These are phyloP conservation scores for Russula sp. DNA, from an alignment of 768 basidiomycete genomes.

Conservation along the genomic window DNA sequence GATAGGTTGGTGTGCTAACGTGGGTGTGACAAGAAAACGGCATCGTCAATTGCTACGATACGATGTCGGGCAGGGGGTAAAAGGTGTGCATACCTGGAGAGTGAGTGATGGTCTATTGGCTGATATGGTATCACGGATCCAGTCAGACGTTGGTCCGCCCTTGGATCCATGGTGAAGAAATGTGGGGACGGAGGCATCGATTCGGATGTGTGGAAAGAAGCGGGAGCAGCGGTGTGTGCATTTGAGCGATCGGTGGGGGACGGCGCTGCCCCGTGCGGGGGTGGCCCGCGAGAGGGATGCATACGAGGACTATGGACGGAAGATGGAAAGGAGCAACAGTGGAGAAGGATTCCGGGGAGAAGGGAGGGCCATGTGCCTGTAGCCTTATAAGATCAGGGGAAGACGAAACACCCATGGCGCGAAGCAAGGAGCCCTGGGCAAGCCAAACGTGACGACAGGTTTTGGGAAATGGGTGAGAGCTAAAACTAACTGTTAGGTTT, in stretches of 20 bases:
- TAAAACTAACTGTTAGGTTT: background rate
- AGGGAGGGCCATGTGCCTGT: slow-evolving; percentile 8
- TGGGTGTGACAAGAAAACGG: background rate
- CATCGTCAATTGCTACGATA: background rate
- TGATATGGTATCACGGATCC: slow-evolving; percentile 15
- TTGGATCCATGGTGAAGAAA: slow-evolving; percentile 8
- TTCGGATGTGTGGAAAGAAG: slow-evolving; percentile 10
- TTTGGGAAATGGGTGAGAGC: background rate
- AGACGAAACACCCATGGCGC: slow-evolving; percentile 1
- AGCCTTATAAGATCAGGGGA: slow-evolving; percentile 5
- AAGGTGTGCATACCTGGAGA: slow-evolving; percentile 1
- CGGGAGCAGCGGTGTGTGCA: background rate
- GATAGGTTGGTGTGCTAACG: slow-evolving; percentile 9
- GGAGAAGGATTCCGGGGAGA: slow-evolving; percentile 7
- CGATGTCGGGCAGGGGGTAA: background rate
- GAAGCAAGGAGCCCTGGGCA: background rate
- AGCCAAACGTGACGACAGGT: slow-evolving; percentile 14
- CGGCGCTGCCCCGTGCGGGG: slow-evolving; percentile 11
- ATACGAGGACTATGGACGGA: background rate
- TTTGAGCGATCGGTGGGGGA: slow-evolving; percentile 11
- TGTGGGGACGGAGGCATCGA: background rate
- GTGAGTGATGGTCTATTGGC: slow-evolving; percentile 8
- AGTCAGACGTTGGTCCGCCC: slow-evolving; percentile 13
- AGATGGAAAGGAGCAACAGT: background rate
- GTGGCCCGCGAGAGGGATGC: slow-evolving; percentile 16